Percentiles rank a stretch among this genome's conserved stretches.
Conservation (phyloP, 2,329 filamentous ascomycete species). For the Thelonectria olida region DNA sequence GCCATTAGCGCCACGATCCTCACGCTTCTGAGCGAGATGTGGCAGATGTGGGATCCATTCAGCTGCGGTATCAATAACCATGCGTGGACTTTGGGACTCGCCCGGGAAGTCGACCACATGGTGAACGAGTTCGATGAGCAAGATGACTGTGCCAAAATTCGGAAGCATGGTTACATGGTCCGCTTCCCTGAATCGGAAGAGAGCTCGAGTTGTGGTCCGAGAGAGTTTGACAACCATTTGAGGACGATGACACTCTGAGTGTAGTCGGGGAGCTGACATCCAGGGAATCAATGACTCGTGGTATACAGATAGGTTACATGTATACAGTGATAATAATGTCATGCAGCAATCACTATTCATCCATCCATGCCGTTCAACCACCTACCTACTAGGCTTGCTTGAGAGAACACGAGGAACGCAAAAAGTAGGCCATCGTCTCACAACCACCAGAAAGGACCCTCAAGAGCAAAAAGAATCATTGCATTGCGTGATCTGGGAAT, state of each 20-base stretch:
- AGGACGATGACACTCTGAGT: conserved; percentile 1
- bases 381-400: neutral
- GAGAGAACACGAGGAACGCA: neutral
- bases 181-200: neutral
- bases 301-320: neutral
- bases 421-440: neutral
- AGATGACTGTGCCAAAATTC: conserved; percentile 14
- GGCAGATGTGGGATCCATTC: conserved; percentile 40
- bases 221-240: neutral
- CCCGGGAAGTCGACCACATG: conserved; percentile 40
- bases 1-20: conserved; percentile 22
- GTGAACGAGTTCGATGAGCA: conserved; percentile 40
- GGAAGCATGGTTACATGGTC: conserved; percentile 7
- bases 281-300: neutral
- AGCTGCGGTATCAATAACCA: conserved; percentile 32
- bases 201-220: too few species aligned
- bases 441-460: neutral
- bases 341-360: neutral
- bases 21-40: conserved; percentile 35
- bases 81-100: conserved; percentile 40
- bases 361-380: neutral
- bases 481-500: conserved; percentile 15
- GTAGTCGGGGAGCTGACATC: too few species aligned
- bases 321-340: neutral
- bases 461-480: neutral